A percentile compares a stretch with the other conserved stretches of the same genome.
Conservation (phyloP, 768 basidiomycete species). For the Melanogaster broomeanus region DNA sequence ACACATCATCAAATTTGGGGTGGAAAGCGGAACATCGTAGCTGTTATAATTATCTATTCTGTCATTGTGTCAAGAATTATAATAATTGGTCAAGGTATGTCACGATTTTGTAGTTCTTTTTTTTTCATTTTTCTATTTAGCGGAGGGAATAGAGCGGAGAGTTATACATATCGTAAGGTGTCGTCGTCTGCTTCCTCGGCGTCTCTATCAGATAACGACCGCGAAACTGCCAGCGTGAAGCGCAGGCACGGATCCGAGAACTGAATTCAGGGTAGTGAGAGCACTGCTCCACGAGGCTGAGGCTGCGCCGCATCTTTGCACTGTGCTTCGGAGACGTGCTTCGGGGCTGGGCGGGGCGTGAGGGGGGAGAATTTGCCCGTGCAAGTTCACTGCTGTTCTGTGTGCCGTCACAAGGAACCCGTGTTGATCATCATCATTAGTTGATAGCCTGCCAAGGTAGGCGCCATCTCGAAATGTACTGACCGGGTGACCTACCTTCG, state of each 20-base stretch:
- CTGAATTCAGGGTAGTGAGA: background rate
- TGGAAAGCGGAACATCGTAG: conserved; percentile 8
- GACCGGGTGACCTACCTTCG: background rate
- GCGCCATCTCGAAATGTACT: background rate
- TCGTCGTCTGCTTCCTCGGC: conserved; percentile 3
- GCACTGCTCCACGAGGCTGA: background rate
- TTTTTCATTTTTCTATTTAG: conserved; percentile 7
- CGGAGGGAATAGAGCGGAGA: conserved; percentile 26
- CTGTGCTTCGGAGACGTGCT: background rate
- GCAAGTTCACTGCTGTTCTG: background rate
- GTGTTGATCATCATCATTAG: background rate
- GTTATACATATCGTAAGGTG: conserved; percentile 23
- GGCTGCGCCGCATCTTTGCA: background rate
- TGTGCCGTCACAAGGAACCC: background rate
- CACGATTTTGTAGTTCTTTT: conserved; percentile 10
- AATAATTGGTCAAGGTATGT: no score
- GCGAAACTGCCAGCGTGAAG: conserved; percentile 21
- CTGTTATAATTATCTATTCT: conserved; percentile 9
- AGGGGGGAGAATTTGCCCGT: background rate
- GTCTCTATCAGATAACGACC: conserved; percentile 19
- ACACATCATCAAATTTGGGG: conserved; percentile 14
- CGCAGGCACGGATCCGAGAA: background rate
- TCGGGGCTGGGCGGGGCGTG: background rate
- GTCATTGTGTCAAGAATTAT: no score
- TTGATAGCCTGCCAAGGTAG: background rate